Conservation (phyloP, 2,329 filamentous ascomycete genomes). For the Diaporthe destruens region DNA sequence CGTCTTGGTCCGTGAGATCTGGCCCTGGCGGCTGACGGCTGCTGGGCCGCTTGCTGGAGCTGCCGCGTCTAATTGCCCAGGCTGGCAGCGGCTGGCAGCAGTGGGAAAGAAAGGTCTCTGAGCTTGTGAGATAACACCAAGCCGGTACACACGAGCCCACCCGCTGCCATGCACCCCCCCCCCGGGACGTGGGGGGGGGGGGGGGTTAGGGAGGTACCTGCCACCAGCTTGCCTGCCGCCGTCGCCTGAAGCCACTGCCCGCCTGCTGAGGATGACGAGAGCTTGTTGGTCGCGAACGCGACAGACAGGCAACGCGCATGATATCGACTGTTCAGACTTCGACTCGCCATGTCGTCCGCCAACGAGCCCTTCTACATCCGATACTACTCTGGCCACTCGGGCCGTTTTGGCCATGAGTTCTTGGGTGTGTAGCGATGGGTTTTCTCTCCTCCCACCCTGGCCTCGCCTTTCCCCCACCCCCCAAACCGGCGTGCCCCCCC, state of each 20-base stretch:
- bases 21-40: conserved; percentile 41
- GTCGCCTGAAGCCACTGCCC: background rate
- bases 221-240: background rate
- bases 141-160: background rate
- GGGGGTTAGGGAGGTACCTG: background rate
- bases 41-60: conserved; percentile 11
- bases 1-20: conserved; percentile 36
- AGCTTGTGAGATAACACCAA: background rate
- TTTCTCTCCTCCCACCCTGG: background rate
- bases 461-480: too few species aligned
- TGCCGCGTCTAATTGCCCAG: conserved; percentile 14
- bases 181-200: too few species aligned
- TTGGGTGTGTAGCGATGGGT: conserved; percentile 71
- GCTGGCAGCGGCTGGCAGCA: conserved; percentile 28
- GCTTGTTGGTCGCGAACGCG: background rate
- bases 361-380: conserved; percentile 94
- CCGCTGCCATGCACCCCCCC: background rate
- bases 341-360: conserved; percentile 68
- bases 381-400: conserved; percentile 98
- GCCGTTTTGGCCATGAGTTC: conserved; percentile 98
- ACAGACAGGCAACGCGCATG: background rate
- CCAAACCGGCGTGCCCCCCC: background rate
- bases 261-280: conserved; percentile 9
- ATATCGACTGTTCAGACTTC: background rate
- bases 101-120: conserved; percentile 23